A percentile compares a stretch with the other conserved stretches of the same genome.
Conservation (phyloP, 495 filamentous ascomycete genomes). For the Aspergillus hancockii region DNA sequence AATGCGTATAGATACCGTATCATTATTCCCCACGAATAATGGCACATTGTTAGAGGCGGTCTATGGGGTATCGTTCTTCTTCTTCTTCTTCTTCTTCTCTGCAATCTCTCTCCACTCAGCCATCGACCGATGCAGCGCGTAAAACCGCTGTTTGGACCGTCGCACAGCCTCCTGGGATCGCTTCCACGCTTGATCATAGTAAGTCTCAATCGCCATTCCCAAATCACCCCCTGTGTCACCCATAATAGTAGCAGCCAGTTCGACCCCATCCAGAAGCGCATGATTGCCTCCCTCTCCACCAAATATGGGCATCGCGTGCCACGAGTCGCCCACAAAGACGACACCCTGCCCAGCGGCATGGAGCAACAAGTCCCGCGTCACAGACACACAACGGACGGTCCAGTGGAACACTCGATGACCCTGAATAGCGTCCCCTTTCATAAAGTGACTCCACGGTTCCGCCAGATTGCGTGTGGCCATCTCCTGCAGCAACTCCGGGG, state of each 20-base stretch:
- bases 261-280: constrained; percentile 17
- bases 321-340: constrained; percentile 40
- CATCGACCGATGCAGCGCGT: no score
- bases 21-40: no score
- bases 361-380: constrained; percentile 21
- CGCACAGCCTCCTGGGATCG: no score
- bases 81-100: no score
- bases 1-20: no score
- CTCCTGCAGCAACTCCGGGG: constrained; percentile 33
- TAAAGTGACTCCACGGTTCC: constrained; percentile 32
- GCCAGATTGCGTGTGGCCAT: constrained; percentile 24
- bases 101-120: no score
- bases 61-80: no score
- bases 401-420: constrained; percentile 38
- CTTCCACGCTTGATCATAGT: no score
- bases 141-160: no score
- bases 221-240: neutral
- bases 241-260: constrained; percentile 5
- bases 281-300: constrained; percentile 41
- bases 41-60: no score
- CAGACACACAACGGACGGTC: constrained; percentile 34
- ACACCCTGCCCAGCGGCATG: constrained; percentile 23
- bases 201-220: no score
- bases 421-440: constrained; percentile 30
- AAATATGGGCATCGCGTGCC: constrained; percentile 41